Evolutionary conservation across 2,329 filamentous ascomycete species (phyloP), one percentile per base, ranked within the genome.

Genomic region (Fusarium ambrosium): DNA sequence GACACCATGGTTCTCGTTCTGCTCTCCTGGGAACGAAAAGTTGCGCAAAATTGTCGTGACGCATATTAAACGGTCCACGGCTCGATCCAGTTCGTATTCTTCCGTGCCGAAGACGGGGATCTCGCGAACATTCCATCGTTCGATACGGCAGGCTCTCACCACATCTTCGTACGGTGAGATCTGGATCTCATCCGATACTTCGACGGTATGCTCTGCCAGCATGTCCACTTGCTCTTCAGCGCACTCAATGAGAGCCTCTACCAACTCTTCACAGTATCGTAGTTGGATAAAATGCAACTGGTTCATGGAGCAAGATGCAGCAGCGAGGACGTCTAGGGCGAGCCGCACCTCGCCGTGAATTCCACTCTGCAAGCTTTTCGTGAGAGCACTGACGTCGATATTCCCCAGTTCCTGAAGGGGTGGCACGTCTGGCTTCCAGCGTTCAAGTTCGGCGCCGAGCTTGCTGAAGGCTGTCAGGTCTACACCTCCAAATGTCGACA

Each of bases 21-120:
- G 79, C 36, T 86, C 84, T 43, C 90, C 84, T 89, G 93, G 81
- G 82, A 98, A 98, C 0, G 97, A 98, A 18, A 98, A 89, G 77
- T 99, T 99, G 69, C 97, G 93, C 56, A 99, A 85, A 66, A 98
- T 95, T 0, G 95, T 97, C 1, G 95, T 97, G 74, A 98, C 93
- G 79, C 95, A 97, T 66, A 98, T 92, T 58, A 99, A 84, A 69
- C 93, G 91, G 77, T 98, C 95, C 5, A 95, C 95, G 3, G 95
- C 94, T 60, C 94, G 91, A 79, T 98, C 94, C 3, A 98, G 89
- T 62, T 96, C 91, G 81, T 98, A 96, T 34, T 92, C 93, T 16
- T 88, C 84, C 4, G 92, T 93, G 3, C 95, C 96, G 80, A 97
- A 93, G 39, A 90, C 88, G 0, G 92, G 90, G 24, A 93, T 87